These are phyloP conservation scores for Sequoia sempervirens DNA, from an alignment of 75 land plant genomes.

Conservation along the genomic window DNA sequence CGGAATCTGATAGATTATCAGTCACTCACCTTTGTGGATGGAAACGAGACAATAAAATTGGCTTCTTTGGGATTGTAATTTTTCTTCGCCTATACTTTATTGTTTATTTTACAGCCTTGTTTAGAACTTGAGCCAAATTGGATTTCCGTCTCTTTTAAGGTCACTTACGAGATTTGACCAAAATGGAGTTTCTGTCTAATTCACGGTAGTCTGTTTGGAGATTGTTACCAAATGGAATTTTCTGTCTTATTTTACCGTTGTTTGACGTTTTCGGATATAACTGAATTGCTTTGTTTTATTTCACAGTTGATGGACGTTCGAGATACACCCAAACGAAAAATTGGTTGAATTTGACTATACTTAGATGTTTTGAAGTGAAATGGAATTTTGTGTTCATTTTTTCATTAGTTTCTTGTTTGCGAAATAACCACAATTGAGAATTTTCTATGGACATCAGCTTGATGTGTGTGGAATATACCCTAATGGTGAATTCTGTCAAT, in stretches of 20 bases:
- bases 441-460: neutral
- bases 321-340: neutral
- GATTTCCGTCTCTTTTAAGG: neutral
- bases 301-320: neutral
- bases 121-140: neutral
- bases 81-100: neutral
- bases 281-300: neutral
- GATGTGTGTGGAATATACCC: neutral
- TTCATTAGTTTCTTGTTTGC: neutral
- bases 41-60: neutral
- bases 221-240: neutral
- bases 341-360: neutral
- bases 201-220: neutral
- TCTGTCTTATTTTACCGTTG: neutral
- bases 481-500: neutral
- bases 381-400: neutral
- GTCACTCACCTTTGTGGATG: conserved; percentile 6
- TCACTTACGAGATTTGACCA: neutral
- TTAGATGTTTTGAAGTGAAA: neutral
- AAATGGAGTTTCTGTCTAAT: conserved; percentile 1
- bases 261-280: neutral
- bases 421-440: neutral
- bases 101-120: neutral
- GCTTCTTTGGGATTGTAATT: neutral
- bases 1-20: neutral